Evolutionary conservation across 1,284 basidiomycete species (phyloP).

Genomic region (Microbotryum scabiosae): DNA sequence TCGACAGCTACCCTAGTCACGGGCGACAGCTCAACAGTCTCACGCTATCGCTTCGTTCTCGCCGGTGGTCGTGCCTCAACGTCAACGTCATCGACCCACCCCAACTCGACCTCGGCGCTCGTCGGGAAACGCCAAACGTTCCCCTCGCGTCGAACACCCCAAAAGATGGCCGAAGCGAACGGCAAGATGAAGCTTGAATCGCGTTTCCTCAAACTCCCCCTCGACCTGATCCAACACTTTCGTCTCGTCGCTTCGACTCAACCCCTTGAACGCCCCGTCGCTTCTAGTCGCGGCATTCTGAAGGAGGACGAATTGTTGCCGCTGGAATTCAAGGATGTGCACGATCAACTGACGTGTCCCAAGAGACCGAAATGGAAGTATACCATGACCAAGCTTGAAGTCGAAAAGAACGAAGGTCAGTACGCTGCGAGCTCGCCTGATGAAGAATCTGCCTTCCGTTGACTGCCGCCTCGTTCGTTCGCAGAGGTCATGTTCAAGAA

Average conservation of each 20-base stretch:
- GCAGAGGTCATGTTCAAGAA: constrained; percentile 31
- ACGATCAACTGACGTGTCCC: constrained; percentile 48
- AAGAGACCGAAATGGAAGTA: constrained; percentile 63
- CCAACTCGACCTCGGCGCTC: neutral
- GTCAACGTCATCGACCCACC: neutral
- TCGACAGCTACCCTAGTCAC: constrained; percentile 22
- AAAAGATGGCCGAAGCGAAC: constrained; percentile 16
- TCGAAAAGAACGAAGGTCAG: constrained; percentile 32
- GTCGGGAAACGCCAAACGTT: constrained; percentile 5
- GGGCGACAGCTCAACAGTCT: constrained; percentile 7
- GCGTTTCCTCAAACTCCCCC: constrained; percentile 23
- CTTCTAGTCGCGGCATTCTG: constrained; percentile 5
- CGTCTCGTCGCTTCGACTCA: constrained; percentile 9
- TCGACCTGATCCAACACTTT: constrained; percentile 6
- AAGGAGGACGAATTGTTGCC: constrained; percentile 16
- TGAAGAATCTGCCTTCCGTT: neutral
- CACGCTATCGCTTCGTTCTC: neutral
- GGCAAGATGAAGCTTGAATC: constrained; percentile 24
- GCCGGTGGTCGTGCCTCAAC: neutral
- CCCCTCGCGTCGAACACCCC: constrained; percentile 3
- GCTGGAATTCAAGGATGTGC: neutral
- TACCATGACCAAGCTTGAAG: constrained; percentile 27
- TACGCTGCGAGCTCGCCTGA: neutral
- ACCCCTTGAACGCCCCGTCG: constrained; percentile 16
- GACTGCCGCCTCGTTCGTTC: neutral